phyloP scores from a whole-genome alignment of 345 rosid genomes.

The Eucalyptus victrix region DNA sequence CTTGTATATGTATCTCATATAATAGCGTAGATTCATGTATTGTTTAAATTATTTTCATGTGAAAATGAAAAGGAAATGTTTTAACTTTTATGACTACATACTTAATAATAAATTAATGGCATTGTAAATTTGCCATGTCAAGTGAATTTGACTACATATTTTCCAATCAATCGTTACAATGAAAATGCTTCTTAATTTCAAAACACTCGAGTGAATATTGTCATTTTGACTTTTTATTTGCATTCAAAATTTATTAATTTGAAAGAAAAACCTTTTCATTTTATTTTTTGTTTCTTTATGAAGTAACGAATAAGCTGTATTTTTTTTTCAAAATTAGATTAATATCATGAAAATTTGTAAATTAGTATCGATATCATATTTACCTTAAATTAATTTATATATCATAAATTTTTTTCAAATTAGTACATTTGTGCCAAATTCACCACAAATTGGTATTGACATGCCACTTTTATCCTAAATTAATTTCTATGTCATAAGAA shows the following conservation, averaged over 20 bases:
- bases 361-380: no score
- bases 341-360: no score
- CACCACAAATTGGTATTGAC: no score
- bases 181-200: neutral
- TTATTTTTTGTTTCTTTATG: neutral
- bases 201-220: neutral
- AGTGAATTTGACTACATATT: neutral
- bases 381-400: no score
- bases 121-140: neutral
- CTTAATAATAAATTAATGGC: neutral
- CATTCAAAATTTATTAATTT: neutral
- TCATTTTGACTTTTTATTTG: neutral
- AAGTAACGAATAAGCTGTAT: neutral
- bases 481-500: no score
- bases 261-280: neutral
- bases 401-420: no score
- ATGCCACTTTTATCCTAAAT: no score
- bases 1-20: neutral
- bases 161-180: neutral
- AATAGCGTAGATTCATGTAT: neutral
- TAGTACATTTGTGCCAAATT: no score
- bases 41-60: neutral
- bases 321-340: neutral
- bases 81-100: neutral
- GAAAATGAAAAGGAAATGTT: neutral